Evolutionary conservation across 352 stramenopile genomes (phyloP), one percentile per base, ranked within the genome.

Genomic region (Pythium phragmiticola): DNA sequence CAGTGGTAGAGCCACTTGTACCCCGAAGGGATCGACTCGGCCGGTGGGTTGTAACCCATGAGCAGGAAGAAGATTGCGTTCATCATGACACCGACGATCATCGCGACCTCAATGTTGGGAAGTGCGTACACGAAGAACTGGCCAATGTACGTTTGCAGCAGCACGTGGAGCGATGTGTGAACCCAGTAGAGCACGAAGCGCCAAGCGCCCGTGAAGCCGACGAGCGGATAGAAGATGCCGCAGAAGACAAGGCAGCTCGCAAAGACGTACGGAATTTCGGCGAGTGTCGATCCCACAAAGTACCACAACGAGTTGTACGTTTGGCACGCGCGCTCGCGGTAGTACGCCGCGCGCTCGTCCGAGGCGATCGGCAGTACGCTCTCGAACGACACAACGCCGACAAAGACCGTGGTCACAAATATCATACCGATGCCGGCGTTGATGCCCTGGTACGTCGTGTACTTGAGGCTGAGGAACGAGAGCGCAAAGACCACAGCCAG

Each of bases 311-410:
- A 48, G 47, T 76, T 70, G 60, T 97, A 97, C 66, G 92, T 92
- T 43, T 83, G 54, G 7, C 82, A 77, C 28, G 78, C 64, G 50
- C 84, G 76, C 39, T 74, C 68, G 33, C 68, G 63, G 41, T 74
- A 74, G 49, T 82, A 97, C 48, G 88, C 82, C 23, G 81, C 82
- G n/a, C 90, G 75, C 60, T 96, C 84, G 47, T 77, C 74, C 57
- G 82, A 26, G 0, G 50, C 49, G 13, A 65, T 46, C 19, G 59
- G 59, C 9, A 59, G 36, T 2, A 52, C 48, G 21, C 59, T 65
- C 8, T 58, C 42, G 49, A 65, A 65, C n/a, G 59, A 58, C 21
- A 65, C 30, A 28, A 53, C 60, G 21, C 72, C 66, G 33, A 87
- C 73, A 52, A 96, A 95, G 49, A 88, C 37, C 16, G 83, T 79